phyloP scores from a whole-genome alignment of 495 filamentous ascomycete species.

The Talaromyces adpressus region DNA sequence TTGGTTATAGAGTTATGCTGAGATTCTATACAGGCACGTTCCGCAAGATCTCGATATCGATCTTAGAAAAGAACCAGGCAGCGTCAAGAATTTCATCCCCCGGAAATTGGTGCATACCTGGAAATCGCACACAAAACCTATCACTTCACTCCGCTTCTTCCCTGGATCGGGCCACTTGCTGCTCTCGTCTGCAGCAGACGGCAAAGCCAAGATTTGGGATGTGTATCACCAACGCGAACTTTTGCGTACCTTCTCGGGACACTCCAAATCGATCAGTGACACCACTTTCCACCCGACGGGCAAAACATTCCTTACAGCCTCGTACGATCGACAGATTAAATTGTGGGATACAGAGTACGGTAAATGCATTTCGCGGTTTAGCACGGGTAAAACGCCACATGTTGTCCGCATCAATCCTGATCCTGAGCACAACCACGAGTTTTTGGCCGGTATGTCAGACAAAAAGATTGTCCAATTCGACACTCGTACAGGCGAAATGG shows the following conservation, averaged over 20 bases:
- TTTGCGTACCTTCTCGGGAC: slow-evolving; percentile 81
- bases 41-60: slow-evolving; percentile 94
- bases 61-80: slow-evolving; percentile 71
- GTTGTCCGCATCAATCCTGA: slow-evolving; percentile 88
- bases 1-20: not conserved
- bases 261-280: slow-evolving; percentile 85
- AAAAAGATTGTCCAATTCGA: slow-evolving; percentile 99
- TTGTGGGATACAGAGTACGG: slow-evolving; percentile 98
- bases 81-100: slow-evolving; percentile 79
- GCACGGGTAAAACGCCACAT: slow-evolving; percentile 88
- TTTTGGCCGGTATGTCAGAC: slow-evolving; percentile 93
- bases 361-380: slow-evolving; percentile 76
- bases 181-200: slow-evolving; percentile 77
- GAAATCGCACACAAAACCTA: slow-evolving; percentile 77
- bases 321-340: slow-evolving; percentile 91
- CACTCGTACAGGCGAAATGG: slow-evolving; percentile 70
- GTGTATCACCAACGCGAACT: slow-evolving; percentile 84
- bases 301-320: slow-evolving; percentile 83
- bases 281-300: slow-evolving; percentile 78
- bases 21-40: slow-evolving; percentile 70
- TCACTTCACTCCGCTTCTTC: slow-evolving; percentile 83
- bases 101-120: slow-evolving; percentile 90
- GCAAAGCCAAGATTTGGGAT: slow-evolving; percentile 91
- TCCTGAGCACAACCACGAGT: slow-evolving; percentile 71
- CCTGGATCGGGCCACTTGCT: slow-evolving; percentile 81